Percentiles rank a stretch among this genome's conserved stretches.
Evolutionary conservation across 345 rosid species (phyloP).

Genomic region (Excoecaria cochinchinensis): DNA sequence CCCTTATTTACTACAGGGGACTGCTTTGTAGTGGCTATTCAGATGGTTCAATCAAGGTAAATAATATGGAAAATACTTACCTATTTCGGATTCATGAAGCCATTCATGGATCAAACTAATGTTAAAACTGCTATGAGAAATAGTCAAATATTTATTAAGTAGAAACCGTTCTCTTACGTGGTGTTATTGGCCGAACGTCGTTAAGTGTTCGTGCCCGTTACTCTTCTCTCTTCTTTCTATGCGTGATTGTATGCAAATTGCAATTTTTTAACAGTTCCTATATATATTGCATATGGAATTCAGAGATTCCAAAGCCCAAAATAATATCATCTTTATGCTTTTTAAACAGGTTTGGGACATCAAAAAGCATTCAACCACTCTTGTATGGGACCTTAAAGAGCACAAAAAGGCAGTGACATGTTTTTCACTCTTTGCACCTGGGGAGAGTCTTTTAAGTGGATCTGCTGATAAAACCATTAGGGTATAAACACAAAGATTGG

Average conservation of each 20-base stretch:
- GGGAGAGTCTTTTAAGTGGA: constrained; percentile 82
- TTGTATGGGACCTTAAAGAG: constrained; percentile 64
- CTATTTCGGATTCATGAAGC: too few relatives aligned
- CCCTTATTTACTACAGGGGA: constrained; percentile 85
- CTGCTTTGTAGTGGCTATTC: constrained; percentile 78
- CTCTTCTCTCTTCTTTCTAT: too few relatives aligned
- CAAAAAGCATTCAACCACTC: constrained; percentile 51
- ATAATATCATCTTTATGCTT: neutral
- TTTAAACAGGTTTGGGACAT: constrained; percentile 67
- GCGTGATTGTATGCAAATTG: too few relatives aligned
- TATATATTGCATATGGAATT: too few relatives aligned
- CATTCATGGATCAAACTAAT: too few relatives aligned
- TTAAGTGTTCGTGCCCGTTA: too few relatives aligned
- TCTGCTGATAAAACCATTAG: constrained; percentile 77
- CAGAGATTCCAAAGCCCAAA: neutral
- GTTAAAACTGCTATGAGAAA: too few relatives aligned
- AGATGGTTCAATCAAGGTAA: constrained; percentile 83
- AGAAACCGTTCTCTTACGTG: too few relatives aligned
- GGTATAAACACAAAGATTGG: constrained; percentile 27
- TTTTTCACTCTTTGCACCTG: constrained; percentile 67
- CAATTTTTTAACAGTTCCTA: too few relatives aligned
- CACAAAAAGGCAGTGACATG: constrained; percentile 78
- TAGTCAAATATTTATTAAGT: too few relatives aligned
- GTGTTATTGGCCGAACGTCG: too few relatives aligned
- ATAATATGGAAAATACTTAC: neutral